Base-by-base conservation (phyloP, 768 basidiomycete genomes). In the Mycena crocata region DNA sequence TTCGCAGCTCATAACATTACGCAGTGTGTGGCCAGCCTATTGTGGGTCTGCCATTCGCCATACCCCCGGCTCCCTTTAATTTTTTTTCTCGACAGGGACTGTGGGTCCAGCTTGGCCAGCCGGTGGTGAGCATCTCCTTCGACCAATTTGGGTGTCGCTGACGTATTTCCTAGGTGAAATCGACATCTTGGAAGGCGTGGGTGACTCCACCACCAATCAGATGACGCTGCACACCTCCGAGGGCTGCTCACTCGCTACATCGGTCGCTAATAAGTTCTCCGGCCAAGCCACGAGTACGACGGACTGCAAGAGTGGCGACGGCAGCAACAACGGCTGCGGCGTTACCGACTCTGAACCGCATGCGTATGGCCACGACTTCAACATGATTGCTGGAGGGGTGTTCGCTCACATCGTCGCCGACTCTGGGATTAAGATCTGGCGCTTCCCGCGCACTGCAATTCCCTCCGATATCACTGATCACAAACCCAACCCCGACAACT, bases 171-270 rank as follows among this genome's bases (percentile, higher is more conserved):
- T 32, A 78, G 81, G 83, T n/a, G 91, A 93, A 75, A 89, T 93
- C 50, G 93, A 94, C 71, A 85, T 92, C 55, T 74, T 93, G 12
- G 93, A 94, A 73, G 90, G 91, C 21, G 90, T 94, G 42, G 89
- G 94, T 70, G 73, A 84, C 19, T 93, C 58, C 86, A 93, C 70
- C 71, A 84, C 28, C 83, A 86, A 72, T 65, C 77, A 1, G 79
- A 74, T 31, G 93, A 94, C 91, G 1, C 80, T 93, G 7, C 93
- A 93, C 74, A 89, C 85, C 23, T 79, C 83, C 10, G 72, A 77
- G 17, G 82, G 80, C 39, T 85, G 85, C 68, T 74, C 77, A 8
- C 73, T 78, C 59, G 78, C 75, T 19, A 70, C 79, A 35, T 19
- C 28, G 17, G 32, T 14, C 54, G 46, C 69, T 34, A 24, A 64